Percentiles rank a stretch among this genome's conserved stretches.
These are phyloP conservation scores for Dimocarpus longan DNA, from an alignment of 345 rosid species.

Conservation along the genomic window DNA sequence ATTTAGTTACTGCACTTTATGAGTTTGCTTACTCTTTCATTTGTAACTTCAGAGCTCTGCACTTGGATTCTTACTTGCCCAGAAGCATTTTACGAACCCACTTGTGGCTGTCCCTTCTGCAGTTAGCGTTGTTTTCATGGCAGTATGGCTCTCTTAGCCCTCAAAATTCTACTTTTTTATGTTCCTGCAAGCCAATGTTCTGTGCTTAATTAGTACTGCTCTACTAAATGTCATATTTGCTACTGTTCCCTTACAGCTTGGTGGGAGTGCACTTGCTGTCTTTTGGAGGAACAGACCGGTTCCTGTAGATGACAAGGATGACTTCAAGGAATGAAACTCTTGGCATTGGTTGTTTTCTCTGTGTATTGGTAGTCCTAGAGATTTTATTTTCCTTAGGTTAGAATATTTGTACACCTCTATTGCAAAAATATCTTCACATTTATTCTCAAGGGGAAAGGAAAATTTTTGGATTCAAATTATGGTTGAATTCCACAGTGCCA, in stretches of 20 bases:
- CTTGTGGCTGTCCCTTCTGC: conserved; percentile 97
- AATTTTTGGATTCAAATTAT: not conserved
- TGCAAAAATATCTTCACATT: too few relatives aligned
- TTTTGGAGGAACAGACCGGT: conserved; percentile 89
- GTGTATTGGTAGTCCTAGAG: not conserved
- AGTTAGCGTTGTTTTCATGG: conserved; percentile 98
- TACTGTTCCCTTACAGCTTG: conserved; percentile 55
- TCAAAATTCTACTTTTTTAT: not conserved
- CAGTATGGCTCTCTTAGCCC: conserved; percentile 49
- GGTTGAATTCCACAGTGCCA: not conserved
- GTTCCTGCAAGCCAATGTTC: not conserved
- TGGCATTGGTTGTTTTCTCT: not conserved
- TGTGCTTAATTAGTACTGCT: not conserved
- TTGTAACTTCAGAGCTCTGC: conserved; percentile 78
- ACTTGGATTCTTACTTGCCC: conserved; percentile 93
- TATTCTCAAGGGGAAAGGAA: too few relatives aligned
- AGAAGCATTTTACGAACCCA: conserved; percentile 91
- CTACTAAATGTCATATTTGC: not conserved
- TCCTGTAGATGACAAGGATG: conserved; percentile 81
- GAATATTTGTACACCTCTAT: not conserved
- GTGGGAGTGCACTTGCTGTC: conserved; percentile 94
- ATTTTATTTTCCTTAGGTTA: not conserved
- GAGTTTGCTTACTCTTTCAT: not conserved
- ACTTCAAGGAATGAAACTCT: conserved; percentile 66
- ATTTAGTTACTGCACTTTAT: not conserved